Percentiles rank a stretch among this genome's conserved stretches.
Conservation (phyloP, 2,329 filamentous ascomycete species). For the Aspergillus glaucus region DNA sequence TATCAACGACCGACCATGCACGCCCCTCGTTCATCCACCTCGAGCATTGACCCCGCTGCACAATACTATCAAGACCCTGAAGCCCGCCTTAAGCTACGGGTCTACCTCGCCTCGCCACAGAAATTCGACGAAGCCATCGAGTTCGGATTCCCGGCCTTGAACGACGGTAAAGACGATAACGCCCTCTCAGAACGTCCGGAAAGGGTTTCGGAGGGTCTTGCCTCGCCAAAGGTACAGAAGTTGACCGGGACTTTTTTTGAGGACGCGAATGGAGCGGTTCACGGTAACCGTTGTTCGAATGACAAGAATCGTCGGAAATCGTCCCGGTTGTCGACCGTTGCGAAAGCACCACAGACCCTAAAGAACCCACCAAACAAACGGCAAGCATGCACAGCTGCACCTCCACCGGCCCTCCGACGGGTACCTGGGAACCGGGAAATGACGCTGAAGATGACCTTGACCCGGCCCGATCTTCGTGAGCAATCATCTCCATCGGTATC, state of each 20-base stretch:
- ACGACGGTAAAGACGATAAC: slow-evolving; percentile 26
- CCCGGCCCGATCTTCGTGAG: slow-evolving; percentile 70
- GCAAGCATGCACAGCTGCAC: slow-evolving; percentile 13
- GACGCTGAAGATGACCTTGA: slow-evolving; percentile 94
- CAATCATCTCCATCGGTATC: slow-evolving; percentile 18
- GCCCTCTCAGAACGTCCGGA: slow-evolving; percentile 3
- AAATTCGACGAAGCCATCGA: slow-evolving; percentile 95
- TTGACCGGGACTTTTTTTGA: slow-evolving; percentile 47
- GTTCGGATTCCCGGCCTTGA: slow-evolving; percentile 70
- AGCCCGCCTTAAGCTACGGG: slow-evolving; percentile 74
- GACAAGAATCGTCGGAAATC: slow-evolving; percentile 13
- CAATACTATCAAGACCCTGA: slow-evolving; percentile 88
- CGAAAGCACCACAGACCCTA: slow-evolving; percentile 8
- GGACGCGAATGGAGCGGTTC: slow-evolving; percentile 35
- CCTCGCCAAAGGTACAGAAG: slow-evolving; percentile 39
- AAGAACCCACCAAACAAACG: slow-evolving; percentile 12
- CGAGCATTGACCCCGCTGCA: slow-evolving; percentile 62
- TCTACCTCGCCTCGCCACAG: slow-evolving; percentile 80
- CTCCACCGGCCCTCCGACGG: slow-evolving; percentile 44
- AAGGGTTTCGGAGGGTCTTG: slow-evolving; percentile 10
- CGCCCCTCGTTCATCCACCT: slow-evolving; percentile 47
- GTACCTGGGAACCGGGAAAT: slow-evolving; percentile 68
- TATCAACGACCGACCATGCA: slow-evolving; percentile 48
- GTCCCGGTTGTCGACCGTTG: slow-evolving; percentile 5
- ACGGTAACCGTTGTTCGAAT: background rate